Evolutionary conservation across 2,329 filamentous ascomycete species (phyloP).

Genomic region (Trichophyton equinum): DNA sequence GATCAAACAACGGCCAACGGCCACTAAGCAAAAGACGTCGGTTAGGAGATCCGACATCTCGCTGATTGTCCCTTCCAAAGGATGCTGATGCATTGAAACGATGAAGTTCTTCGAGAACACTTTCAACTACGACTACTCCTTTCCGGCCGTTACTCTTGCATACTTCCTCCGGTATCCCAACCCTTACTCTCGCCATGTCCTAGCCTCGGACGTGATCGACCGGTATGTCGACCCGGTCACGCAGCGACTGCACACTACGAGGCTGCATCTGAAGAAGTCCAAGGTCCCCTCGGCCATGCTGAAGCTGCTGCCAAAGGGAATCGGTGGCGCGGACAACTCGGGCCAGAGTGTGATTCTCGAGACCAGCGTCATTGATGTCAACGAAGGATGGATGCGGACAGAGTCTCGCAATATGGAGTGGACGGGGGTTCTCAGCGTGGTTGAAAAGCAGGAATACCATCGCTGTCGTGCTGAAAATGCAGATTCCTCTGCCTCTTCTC

Average conservation of each 20-base stretch:
- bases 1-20: not conserved
- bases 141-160: conserved; percentile 53
- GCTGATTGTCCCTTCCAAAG: not conserved
- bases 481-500: conserved; percentile 4
- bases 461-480: conserved; percentile 28
- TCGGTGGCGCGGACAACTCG: conserved; percentile 45
- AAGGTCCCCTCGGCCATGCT: conserved; percentile 50
- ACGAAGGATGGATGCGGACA: conserved; percentile 54
- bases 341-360: conserved; percentile 53
- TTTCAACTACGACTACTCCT: conserved; percentile 53
- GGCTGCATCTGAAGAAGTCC: conserved; percentile 51
- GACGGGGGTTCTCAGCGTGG: conserved; percentile 51
- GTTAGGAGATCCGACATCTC: not conserved
- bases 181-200: conserved; percentile 52
- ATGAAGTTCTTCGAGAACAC: conserved; percentile 44
- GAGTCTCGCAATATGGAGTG: conserved; percentile 54
- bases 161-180: conserved; percentile 60
- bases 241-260: conserved; percentile 47
- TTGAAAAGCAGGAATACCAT: conserved; percentile 48
- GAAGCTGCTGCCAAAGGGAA: conserved; percentile 47
- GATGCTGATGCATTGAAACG: conserved; percentile 20
- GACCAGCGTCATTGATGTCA: conserved; percentile 48
- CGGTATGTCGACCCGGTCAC: conserved; percentile 48
- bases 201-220: conserved; percentile 54
- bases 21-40: not conserved